phyloP scores from a whole-genome alignment of 2,329 filamentous ascomycete species.

The Sphaerostilbella broomeana region DNA sequence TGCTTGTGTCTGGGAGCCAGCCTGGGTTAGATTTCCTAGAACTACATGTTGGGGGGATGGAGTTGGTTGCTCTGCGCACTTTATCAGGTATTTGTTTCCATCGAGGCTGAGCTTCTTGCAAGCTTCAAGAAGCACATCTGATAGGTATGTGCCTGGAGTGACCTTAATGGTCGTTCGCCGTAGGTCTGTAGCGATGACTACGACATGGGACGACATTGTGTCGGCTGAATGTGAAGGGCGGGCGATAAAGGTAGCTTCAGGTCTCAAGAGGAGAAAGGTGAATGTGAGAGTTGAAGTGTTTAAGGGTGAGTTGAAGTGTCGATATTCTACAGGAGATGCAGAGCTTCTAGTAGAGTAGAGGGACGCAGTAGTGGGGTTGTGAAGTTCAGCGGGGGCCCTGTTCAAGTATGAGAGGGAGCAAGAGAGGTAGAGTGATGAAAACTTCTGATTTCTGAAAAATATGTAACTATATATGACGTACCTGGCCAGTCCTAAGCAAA shows the following conservation, averaged over 20 bases:
- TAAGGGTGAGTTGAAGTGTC: too few species aligned
- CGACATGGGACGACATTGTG: slow-evolving; percentile 78
- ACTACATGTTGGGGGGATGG: background rate
- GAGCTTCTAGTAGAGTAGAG: too few species aligned
- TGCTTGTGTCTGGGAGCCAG: slow-evolving; percentile 61
- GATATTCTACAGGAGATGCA: too few species aligned
- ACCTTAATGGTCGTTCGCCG: slow-evolving; percentile 78
- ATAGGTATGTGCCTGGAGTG: slow-evolving; percentile 70
- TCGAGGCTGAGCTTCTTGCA: slow-evolving; percentile 73
- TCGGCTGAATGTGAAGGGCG: background rate
- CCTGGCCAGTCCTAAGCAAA: too few species aligned
- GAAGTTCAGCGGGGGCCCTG: background rate
- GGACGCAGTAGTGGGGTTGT: background rate
- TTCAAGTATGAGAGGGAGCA: too few species aligned
- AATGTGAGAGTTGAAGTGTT: too few species aligned
- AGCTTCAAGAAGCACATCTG: slow-evolving; percentile 80
- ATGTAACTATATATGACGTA: too few species aligned
- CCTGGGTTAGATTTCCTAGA: background rate
- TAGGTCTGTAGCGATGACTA: slow-evolving; percentile 75
- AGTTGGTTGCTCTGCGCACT: slow-evolving; percentile 45
- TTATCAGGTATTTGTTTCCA: slow-evolving; percentile 70
- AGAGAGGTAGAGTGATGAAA: too few species aligned
- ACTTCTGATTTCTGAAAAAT: too few species aligned
- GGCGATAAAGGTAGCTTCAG: background rate
- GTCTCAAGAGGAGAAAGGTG: too few species aligned